Percentiles rank a stretch among this genome's conserved stretches.
These are phyloP conservation scores for Hyaloscypha finlandica DNA, from an alignment of 495 filamentous ascomycete species.

Conservation along the genomic window DNA sequence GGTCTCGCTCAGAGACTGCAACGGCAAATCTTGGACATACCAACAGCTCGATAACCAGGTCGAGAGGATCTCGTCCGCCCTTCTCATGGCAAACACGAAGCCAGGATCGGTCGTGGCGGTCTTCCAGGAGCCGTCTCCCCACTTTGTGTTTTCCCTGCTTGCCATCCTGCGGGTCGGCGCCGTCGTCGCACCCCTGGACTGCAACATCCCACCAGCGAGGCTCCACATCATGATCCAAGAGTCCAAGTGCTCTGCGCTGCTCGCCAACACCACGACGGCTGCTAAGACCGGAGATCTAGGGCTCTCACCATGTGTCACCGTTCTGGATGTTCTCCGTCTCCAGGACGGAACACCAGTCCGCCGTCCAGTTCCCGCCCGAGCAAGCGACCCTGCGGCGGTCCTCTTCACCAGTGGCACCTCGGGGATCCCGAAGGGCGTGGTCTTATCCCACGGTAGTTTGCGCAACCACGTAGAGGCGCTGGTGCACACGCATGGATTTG, in stretches of 20 bases:
- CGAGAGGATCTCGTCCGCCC: neutral
- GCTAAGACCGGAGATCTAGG: neutral
- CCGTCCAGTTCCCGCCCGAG: neutral
- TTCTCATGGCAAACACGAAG: neutral
- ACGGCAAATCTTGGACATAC: neutral
- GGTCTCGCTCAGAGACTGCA: slow-evolving; percentile 6
- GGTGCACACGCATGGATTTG: slow-evolving; percentile 14
- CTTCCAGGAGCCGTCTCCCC: slow-evolving; percentile 36
- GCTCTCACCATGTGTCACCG: neutral
- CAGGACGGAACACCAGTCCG: neutral
- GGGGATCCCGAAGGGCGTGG: slow-evolving; percentile 76
- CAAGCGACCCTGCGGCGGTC: neutral
- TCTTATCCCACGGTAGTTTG: slow-evolving; percentile 71
- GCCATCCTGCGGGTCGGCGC: slow-evolving; percentile 50
- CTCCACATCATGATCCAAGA: slow-evolving; percentile 16
- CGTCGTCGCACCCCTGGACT: slow-evolving; percentile 54
- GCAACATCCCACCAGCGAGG: slow-evolving; percentile 33
- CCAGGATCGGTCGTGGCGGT: slow-evolving; percentile 29
- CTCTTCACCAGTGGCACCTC: neutral
- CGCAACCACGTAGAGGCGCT: slow-evolving; percentile 36
- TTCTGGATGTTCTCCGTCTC: neutral
- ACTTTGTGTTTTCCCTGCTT: slow-evolving; percentile 52
- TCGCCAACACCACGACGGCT: neutral
- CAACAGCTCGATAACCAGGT: neutral
- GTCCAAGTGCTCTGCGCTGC: neutral